Evolutionary conservation across 2,329 filamentous ascomycete genomes (phyloP).

Genomic region (Sordariomycetes sp.): DNA sequence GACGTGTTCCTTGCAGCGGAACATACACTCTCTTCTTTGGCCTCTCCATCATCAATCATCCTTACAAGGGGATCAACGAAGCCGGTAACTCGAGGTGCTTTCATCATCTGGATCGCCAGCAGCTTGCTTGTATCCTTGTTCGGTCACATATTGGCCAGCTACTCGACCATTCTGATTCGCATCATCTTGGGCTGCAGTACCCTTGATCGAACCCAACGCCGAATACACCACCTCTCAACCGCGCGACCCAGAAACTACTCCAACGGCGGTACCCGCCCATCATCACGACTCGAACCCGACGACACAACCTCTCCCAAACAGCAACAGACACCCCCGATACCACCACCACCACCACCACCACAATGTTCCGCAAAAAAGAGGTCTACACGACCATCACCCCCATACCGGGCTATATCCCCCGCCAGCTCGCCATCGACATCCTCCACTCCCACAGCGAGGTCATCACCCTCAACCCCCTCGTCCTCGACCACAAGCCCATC

Average conservation of each 20-base stretch:
- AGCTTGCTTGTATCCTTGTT: too few species aligned
- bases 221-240: background rate
- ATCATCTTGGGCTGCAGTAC: background rate
- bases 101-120: too few species aligned
- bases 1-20: background rate
- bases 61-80: background rate
- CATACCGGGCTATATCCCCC: conserved; percentile 56
- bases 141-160: too few species aligned
- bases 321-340: background rate
- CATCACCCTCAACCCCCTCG: conserved; percentile 57
- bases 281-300: background rate
- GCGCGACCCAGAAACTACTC: background rate
- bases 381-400: conserved; percentile 57
- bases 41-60: background rate
- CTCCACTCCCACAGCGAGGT: conserved; percentile 59
- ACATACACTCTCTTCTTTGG: background rate
- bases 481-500: conserved; percentile 49
- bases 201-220: too few species aligned
- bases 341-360: background rate
- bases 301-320: background rate
- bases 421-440: conserved; percentile 59
- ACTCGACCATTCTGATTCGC: background rate
- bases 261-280: background rate
- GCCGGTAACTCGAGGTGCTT: background rate
- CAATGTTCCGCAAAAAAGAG: conserved; percentile 49